Conservation (phyloP, 1,139 yeast species). For the Pichia sp. region DNA sequence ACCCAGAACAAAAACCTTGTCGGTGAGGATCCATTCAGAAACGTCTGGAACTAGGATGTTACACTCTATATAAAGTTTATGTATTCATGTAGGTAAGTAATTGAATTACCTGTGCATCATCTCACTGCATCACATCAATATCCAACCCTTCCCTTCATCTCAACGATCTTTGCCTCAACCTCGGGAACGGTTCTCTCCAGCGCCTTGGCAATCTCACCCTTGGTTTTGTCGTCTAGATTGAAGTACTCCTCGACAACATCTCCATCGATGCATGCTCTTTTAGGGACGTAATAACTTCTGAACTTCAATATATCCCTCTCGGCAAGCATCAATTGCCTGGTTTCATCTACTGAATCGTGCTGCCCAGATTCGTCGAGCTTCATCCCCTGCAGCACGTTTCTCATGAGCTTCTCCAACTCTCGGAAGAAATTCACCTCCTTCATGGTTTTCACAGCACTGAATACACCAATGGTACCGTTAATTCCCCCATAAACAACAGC, state of each 20-base stretch:
- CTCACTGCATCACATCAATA: slow-evolving; percentile 7
- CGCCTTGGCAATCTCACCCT: slow-evolving; percentile 47
- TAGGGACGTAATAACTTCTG: slow-evolving; percentile 77
- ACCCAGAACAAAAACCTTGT: slow-evolving; percentile 11
- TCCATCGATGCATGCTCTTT: slow-evolving; percentile 77
- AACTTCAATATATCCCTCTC: slow-evolving; percentile 68
- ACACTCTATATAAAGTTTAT: not conserved
- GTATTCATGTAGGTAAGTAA: not conserved
- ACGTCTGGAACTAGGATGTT: slow-evolving; percentile 50
- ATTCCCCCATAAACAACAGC: slow-evolving; percentile 67
- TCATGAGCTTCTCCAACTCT: slow-evolving; percentile 49
- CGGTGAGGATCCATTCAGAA: slow-evolving; percentile 63
- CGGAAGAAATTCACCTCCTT: slow-evolving; percentile 60
- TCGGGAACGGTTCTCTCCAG: slow-evolving; percentile 57
- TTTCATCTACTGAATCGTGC: slow-evolving; percentile 14
- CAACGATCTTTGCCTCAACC: slow-evolving; percentile 56
- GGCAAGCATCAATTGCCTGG: slow-evolving; percentile 33
- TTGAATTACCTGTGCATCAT: not conserved
- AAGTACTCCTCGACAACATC: slow-evolving; percentile 67
- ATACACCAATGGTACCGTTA: slow-evolving; percentile 73
- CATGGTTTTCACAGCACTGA: slow-evolving; percentile 62
- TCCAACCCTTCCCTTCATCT: slow-evolving; percentile 45
- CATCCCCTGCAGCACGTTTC: slow-evolving; percentile 31
- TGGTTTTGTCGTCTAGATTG: slow-evolving; percentile 36
- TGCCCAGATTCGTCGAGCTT: slow-evolving; percentile 3